Percentiles rank a stretch among this genome's conserved stretches.
phyloP scores from a whole-genome alignment of 345 rosid species.

The Mangifera indica region DNA sequence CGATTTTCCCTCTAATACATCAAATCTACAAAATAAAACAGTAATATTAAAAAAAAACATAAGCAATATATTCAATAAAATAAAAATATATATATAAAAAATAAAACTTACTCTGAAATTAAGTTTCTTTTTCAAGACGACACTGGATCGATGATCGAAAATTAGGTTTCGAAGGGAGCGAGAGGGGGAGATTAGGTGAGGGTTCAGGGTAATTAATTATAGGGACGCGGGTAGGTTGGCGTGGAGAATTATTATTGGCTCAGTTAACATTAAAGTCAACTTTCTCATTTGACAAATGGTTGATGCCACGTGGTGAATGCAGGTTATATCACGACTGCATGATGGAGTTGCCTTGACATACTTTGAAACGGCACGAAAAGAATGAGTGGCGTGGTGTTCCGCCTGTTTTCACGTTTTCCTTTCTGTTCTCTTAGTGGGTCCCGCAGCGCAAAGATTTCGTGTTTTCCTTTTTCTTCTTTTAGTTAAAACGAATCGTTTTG shows the following conservation, averaged over 20 bases:
- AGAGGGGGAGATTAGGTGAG: conserved; percentile 18
- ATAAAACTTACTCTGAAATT: conserved; percentile 29
- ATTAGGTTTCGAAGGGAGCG: conserved; percentile 9
- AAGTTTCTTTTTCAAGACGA: conserved; percentile 1
- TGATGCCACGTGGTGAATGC: conserved; percentile 18
- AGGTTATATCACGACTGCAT: conserved; percentile 8
- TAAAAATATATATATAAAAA: not conserved
- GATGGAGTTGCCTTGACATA: not conserved
- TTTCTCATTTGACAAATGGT: not conserved
- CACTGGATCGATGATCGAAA: conserved; percentile 23
- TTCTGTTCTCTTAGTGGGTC: too few species aligned
- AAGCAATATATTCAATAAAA: not conserved
- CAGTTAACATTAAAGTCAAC: conserved; percentile 14
- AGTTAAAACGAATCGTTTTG: not conserved
- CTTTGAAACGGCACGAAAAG: not conserved
- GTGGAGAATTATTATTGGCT: conserved; percentile 26
- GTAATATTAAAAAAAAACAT: not conserved
- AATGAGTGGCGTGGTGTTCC: not conserved
- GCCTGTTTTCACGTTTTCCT: too few species aligned
- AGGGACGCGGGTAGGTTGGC: conserved; percentile 30
- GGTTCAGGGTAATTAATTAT: conserved; percentile 32
- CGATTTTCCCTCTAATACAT: not conserved
- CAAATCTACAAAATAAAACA: not conserved
- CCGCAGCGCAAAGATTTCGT: too few species aligned
- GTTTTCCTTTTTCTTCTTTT: not conserved